Evolutionary conservation across 1,284 basidiomycete genomes (phyloP).

Genomic region (Pisolithus thermaeus): DNA sequence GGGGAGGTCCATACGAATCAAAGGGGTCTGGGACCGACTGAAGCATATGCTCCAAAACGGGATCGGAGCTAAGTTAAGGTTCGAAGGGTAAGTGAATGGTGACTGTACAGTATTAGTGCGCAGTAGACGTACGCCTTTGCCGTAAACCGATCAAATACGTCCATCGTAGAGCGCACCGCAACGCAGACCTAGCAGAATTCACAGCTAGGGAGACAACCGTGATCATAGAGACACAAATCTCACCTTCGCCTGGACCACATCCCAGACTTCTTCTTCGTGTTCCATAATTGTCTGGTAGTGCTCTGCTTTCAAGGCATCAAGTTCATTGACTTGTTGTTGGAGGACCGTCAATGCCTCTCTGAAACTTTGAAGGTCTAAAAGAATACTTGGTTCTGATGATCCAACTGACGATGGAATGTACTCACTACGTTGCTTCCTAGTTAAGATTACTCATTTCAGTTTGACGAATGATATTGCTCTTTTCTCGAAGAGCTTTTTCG

Average conservation of each 20-base stretch:
- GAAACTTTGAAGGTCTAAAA: constrained; percentile 77
- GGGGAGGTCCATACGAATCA: constrained; percentile 84
- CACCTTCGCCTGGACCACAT: constrained; percentile 80
- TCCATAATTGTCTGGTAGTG: constrained; percentile 88
- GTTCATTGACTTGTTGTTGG: constrained; percentile 84
- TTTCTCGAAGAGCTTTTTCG: constrained; percentile 74
- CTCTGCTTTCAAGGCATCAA: constrained; percentile 73
- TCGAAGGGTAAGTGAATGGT: constrained; percentile 6
- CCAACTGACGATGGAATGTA: constrained; percentile 6
- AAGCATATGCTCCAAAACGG: constrained; percentile 86
- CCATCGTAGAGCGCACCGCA: constrained; percentile 74
- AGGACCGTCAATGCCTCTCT: constrained; percentile 77
- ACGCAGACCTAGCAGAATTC: constrained; percentile 50
- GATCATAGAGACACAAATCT: constrained; percentile 7
- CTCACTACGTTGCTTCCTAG: constrained; percentile 78
- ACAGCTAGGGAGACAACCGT: constrained; percentile 4
- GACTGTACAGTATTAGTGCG: neutral
- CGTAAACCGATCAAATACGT: constrained; percentile 77
- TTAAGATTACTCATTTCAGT: constrained; percentile 89
- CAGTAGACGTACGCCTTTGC: constrained; percentile 71
- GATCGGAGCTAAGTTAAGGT: constrained; percentile 62
- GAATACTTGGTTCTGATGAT: constrained; percentile 3
- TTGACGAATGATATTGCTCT: constrained; percentile 79
- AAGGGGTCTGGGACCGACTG: constrained; percentile 90
- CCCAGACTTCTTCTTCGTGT: constrained; percentile 92